Percentiles rank a stretch among this genome's conserved stretches.
These are phyloP conservation scores for Talaromyces liani DNA, from an alignment of 495 filamentous ascomycete genomes.

Conservation along the genomic window DNA sequence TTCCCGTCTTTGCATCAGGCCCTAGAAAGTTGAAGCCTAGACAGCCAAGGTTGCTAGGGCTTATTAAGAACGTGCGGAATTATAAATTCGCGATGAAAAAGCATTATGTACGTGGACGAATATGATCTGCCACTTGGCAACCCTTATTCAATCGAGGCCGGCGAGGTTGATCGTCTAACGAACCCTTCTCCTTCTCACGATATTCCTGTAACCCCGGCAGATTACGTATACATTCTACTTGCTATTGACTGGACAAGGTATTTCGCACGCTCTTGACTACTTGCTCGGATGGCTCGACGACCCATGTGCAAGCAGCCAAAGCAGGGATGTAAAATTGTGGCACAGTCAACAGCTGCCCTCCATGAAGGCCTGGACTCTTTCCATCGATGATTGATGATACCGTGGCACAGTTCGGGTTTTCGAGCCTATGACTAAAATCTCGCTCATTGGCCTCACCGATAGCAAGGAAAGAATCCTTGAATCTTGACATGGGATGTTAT, in stretches of 20 bases:
- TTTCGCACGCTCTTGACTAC: background rate
- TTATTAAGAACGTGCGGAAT: too few relatives aligned
- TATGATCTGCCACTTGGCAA: too few relatives aligned
- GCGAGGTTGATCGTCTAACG: background rate
- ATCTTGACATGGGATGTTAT: background rate
- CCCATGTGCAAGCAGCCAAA: background rate
- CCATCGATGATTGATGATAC: background rate
- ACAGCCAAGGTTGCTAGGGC: too few relatives aligned
- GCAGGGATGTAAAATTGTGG: background rate
- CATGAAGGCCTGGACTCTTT: background rate
- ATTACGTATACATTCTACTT: background rate
- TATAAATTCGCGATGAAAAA: too few relatives aligned
- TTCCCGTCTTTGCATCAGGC: too few relatives aligned
- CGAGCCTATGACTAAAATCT: background rate
- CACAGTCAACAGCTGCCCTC: background rate
- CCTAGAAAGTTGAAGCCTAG: background rate
- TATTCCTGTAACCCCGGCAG: background rate
- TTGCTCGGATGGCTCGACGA: background rate
- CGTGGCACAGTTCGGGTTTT: background rate
- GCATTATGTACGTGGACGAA: too few relatives aligned
- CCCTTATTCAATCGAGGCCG: background rate
- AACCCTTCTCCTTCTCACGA: background rate
- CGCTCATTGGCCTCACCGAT: too few relatives aligned
- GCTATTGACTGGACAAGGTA: background rate
- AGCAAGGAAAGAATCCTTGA: background rate